phyloP scores from a whole-genome alignment of 305 asterid genomes.

The Fraxinus angustifolia region DNA sequence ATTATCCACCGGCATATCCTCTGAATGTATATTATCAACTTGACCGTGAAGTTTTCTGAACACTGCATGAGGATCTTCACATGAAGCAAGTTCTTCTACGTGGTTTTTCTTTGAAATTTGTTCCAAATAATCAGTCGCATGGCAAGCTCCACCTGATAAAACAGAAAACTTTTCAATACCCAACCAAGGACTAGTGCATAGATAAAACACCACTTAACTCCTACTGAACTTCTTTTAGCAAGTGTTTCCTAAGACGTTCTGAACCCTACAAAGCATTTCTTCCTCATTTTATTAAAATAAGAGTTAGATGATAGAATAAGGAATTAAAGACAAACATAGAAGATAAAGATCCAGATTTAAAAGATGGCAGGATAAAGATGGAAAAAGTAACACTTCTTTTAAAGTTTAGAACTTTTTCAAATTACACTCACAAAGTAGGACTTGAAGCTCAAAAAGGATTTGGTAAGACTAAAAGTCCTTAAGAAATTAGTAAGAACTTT shows the following conservation, averaged over 20 bases:
- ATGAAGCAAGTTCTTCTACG: constrained; percentile 29
- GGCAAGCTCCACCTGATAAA: constrained; percentile 43
- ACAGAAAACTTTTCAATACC: constrained; percentile 16
- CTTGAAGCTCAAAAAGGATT: constrained; percentile 1
- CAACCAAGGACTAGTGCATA: constrained; percentile 15
- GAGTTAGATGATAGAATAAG: constrained; percentile 1
- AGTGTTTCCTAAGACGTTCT: constrained; percentile 5
- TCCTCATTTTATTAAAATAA: background rate
- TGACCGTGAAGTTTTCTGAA: constrained; percentile 38
- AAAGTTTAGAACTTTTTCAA: background rate
- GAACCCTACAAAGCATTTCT: constrained; percentile 2
- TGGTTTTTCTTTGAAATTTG: constrained; percentile 36
- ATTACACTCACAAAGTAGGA: constrained; percentile 4
- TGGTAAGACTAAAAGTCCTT: background rate
- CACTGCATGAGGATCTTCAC: constrained; percentile 31
- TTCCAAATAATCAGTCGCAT: constrained; percentile 32
- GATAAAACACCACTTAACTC: background rate
- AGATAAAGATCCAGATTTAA: background rate
- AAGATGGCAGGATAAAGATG: background rate
- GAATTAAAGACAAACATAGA: background rate
- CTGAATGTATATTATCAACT: constrained; percentile 33
- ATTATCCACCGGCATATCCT: constrained; percentile 30
- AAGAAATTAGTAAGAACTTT: constrained; percentile 3
- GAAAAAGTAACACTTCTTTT: background rate
- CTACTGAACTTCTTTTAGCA: background rate